These are phyloP conservation scores for Suillus brevipes DNA, from an alignment of 768 basidiomycete species.

Conservation along the genomic window DNA sequence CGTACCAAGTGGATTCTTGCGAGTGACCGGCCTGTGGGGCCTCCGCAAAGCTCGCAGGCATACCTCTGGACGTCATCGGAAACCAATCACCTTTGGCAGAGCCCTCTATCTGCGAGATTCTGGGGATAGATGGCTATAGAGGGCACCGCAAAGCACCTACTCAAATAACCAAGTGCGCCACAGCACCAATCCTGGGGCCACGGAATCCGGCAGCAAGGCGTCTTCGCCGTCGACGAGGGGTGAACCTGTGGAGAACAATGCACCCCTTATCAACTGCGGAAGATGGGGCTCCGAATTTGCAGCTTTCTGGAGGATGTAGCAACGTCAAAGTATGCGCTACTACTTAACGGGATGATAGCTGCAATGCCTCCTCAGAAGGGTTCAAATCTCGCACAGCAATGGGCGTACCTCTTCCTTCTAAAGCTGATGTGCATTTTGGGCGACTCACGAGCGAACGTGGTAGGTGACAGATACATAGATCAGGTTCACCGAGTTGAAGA, in stretches of 20 bases:
- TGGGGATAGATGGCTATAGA: neutral
- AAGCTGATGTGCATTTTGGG: neutral
- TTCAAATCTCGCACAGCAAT: neutral
- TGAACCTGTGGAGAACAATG: neutral
- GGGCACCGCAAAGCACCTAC: neutral
- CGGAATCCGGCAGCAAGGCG: neutral
- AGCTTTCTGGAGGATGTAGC: neutral
- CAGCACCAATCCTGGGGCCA: too few species aligned
- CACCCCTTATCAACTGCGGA: neutral
- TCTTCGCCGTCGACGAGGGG: neutral
- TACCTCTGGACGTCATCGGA: neutral
- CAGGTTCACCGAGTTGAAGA: neutral
- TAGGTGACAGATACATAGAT: neutral
- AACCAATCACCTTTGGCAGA: neutral
- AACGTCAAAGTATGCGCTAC: neutral
- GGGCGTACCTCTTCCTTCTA: neutral
- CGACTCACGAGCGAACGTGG: neutral
- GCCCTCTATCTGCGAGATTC: neutral
- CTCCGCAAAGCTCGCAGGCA: slow-evolving; percentile 1
- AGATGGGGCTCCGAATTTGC: neutral
- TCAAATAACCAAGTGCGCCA: neutral
- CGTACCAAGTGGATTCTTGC: neutral
- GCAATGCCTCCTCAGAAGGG: neutral
- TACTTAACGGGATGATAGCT: neutral
- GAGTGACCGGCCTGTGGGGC: neutral